Percentiles rank a stretch among this genome's conserved stretches.
phyloP scores from a whole-genome alignment of 805 yeast species.

The Hemisphaericaspora nanyangensis region DNA sequence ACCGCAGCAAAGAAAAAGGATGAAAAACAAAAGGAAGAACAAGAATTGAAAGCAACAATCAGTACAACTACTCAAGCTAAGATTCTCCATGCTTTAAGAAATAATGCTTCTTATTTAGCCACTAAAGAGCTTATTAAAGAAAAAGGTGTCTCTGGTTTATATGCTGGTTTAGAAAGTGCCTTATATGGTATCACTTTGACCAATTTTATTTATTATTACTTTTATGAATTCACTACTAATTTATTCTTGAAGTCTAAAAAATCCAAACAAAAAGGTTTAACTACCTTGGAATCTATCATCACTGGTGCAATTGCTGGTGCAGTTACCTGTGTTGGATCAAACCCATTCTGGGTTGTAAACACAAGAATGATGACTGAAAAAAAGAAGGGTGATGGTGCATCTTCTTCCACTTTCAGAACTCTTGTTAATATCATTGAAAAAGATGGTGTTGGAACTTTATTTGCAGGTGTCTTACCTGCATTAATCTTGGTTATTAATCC shows the following conservation, averaged over 20 bases:
- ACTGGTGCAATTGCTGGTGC: conserved; percentile 88
- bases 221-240: conserved; percentile 69
- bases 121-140: conserved; percentile 43
- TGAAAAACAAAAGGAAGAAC: neutral
- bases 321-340: conserved; percentile 74
- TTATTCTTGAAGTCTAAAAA: conserved; percentile 30
- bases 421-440: conserved; percentile 58
- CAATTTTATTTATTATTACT: conserved; percentile 86
- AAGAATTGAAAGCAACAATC: conserved; percentile 9
- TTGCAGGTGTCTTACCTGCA: conserved; percentile 87
- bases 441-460: conserved; percentile 70
- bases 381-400: conserved; percentile 18
- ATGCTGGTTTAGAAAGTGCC: conserved; percentile 86
- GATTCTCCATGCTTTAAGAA: conserved; percentile 9
- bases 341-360: conserved; percentile 94
- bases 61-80: conserved; percentile 11
- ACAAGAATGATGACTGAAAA: conserved; percentile 75
- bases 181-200: conserved; percentile 81
- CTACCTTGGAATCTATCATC: conserved; percentile 63
- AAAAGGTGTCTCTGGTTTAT: conserved; percentile 67
- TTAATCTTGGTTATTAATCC: conserved; percentile 83
- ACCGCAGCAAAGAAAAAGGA: conserved; percentile 36
- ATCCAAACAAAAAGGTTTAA: conserved; percentile 34
- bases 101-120: conserved; percentile 19
- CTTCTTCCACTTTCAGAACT: conserved; percentile 48